Base-by-base conservation (phyloP, 2,329 filamentous ascomycete species). In the Ophiocordyceps camponoti-saundersi region DNA sequence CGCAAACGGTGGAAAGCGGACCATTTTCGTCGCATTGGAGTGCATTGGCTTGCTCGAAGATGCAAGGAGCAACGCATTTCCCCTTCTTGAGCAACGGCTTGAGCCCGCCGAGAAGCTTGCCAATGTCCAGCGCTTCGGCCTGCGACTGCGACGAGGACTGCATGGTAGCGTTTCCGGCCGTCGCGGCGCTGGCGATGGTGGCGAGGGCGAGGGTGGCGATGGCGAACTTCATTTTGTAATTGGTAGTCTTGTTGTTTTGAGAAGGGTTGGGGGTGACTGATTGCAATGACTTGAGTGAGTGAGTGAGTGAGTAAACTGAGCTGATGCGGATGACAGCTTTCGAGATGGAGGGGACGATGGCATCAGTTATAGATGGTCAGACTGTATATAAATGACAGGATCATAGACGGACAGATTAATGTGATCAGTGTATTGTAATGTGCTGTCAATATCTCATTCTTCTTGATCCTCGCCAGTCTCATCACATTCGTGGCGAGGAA, bases 131-230 rank as follows among this genome's bases (percentile, higher is more conserved):
- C 2, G 44, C 11, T 6, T 16, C 20, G 3, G 30, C 44, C 30
- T 30, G 16, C 16, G 43, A 32, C 43, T 44, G 23, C 18, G 34
- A 3, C 3, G n/a, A 13, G 7, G 23, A 20, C 18, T 26, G 16
- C 42, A 30, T 44, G 22, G 18, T 26, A 15, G 13, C n/a, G 10
- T 30, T 23, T 23, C 16, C 23, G 42, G 42, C 42, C 3, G 42
- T 15, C 6, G 42, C 23, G 44, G 40, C 40, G 41, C 36, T 30
- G 39, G 18, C 20, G 39, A 54, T 49, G 52, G 50, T 52, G 43
- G 48, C 48, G 46, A 52, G 40, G 48, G 51, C 44, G 56, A 59
- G 59, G 52, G 57, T 56, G 58, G 52, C 50, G 55, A 55, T 50
- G 54, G 55, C 54, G 59, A 57, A 42, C 42, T 44, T 34, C 43